Percentiles rank a stretch among this genome's conserved stretches.
phyloP scores from a whole-genome alignment of 2,329 filamentous ascomycete species.

The Macrophomina tecta region DNA sequence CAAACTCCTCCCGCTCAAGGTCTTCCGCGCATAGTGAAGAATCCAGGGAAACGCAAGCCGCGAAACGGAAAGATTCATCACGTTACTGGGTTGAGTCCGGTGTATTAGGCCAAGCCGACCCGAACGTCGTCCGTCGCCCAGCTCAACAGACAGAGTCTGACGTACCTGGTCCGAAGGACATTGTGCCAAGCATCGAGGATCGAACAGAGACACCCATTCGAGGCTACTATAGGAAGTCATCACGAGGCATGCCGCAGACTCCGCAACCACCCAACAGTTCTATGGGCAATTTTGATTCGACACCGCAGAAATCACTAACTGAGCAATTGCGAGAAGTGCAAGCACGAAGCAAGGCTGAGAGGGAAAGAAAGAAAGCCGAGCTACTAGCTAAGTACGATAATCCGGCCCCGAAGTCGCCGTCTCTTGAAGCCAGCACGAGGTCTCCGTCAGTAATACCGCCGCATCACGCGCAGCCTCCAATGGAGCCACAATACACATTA shows the following conservation, averaged over 20 bases:
- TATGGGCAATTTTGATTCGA: not conserved
- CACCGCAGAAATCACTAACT: not conserved
- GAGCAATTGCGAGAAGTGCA: constrained; percentile 7
- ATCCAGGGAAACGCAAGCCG: not conserved
- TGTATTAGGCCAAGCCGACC: constrained; percentile 1
- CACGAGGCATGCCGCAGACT: constrained; percentile 10
- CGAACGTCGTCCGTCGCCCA: not conserved
- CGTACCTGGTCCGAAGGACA: not conserved
- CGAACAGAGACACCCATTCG: not conserved
- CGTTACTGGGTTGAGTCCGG: not conserved
- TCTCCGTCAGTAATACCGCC: constrained; percentile 15
- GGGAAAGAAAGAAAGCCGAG: constrained; percentile 13
- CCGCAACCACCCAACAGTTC: not conserved
- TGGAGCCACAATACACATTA: constrained; percentile 13
- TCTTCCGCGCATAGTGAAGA: not conserved
- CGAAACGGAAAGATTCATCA: constrained; percentile 13
- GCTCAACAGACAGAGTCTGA: not conserved
- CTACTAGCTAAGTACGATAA: not conserved
- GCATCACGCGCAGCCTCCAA: not conserved
- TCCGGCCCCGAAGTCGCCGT: not conserved
- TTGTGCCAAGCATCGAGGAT: constrained; percentile 3
- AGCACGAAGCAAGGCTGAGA: not conserved
- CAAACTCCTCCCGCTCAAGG: not conserved
- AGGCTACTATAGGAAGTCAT: not conserved
- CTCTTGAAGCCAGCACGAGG: constrained; percentile 1